Evolutionary conservation across 2,329 filamentous ascomycete genomes (phyloP).

Genomic region (Trichoderma sp.): DNA sequence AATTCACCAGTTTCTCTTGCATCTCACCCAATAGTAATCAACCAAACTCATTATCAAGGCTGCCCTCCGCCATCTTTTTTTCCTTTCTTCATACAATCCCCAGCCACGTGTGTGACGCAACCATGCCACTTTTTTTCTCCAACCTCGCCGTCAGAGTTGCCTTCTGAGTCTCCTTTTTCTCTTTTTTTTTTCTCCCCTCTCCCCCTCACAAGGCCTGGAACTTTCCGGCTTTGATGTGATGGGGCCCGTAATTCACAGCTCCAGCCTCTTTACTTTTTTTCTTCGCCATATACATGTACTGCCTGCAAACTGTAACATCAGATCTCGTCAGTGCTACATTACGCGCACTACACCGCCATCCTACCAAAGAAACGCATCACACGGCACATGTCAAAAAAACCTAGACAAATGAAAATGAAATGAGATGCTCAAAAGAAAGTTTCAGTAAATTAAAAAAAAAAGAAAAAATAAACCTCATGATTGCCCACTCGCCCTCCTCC

Average conservation of each 20-base stretch:
- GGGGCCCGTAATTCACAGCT: background rate
- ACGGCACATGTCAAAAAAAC: constrained; percentile 8
- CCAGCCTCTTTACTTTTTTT: constrained; percentile 4
- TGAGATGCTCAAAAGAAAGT: background rate
- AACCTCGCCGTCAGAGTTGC: constrained; percentile 18
- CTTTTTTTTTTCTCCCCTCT: background rate
- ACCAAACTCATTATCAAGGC: background rate
- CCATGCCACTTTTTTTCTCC: background rate
- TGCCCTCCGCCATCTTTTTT: background rate
- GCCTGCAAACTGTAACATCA: background rate
- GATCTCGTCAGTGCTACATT: background rate
- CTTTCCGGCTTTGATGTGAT: background rate
- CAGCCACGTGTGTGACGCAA: background rate
- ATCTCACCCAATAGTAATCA: background rate
- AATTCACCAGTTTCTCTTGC: background rate
- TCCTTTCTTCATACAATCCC: background rate
- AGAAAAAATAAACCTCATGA: background rate
- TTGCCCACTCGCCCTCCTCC: background rate
- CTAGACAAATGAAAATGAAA: background rate
- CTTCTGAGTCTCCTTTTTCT: background rate
- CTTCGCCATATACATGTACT: background rate
- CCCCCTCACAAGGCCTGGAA: background rate
- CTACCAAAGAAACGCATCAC: background rate
- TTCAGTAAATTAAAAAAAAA: background rate
- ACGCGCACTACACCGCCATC: background rate